phyloP scores from a whole-genome alignment of 106 monocot genomes.

The Triglochin maritima region DNA sequence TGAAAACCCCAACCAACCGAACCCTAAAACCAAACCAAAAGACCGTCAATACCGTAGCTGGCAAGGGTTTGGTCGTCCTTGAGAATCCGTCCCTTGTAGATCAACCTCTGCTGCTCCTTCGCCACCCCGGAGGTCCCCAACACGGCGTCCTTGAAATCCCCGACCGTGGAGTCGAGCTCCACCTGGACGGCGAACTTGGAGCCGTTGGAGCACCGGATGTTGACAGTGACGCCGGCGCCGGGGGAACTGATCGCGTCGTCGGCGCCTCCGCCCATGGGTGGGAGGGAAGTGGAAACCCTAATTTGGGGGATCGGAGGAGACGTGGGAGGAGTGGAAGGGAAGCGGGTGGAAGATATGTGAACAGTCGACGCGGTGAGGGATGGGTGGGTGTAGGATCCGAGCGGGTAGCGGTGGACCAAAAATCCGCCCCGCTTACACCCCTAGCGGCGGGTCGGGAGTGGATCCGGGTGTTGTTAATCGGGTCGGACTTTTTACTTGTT shows the following conservation, averaged over 20 bases:
- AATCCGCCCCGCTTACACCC: too few relatives aligned
- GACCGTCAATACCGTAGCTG: slow-evolving; percentile 44
- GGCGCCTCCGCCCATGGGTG: too few relatives aligned
- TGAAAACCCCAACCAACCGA: too few relatives aligned
- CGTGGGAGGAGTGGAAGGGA: not conserved
- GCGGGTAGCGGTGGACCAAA: too few relatives aligned
- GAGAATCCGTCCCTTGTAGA: slow-evolving; percentile 85
- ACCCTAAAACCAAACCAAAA: too few relatives aligned
- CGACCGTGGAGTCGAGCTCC: slow-evolving; percentile 38
- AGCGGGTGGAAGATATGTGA: too few relatives aligned
- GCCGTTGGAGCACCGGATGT: slow-evolving; percentile 76
- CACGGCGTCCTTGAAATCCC: slow-evolving; percentile 37
- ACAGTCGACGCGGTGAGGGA: too few relatives aligned
- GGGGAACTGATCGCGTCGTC: not conserved
- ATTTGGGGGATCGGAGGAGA: not conserved
- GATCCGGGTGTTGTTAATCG: too few relatives aligned
- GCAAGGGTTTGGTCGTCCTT: slow-evolving; percentile 82
- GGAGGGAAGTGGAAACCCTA: not conserved
- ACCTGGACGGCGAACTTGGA: slow-evolving; percentile 59
- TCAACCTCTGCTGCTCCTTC: slow-evolving; percentile 64
- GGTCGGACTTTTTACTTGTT: too few relatives aligned
- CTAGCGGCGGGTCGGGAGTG: too few relatives aligned
- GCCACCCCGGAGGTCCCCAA: slow-evolving; percentile 44
- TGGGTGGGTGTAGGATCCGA: too few relatives aligned
- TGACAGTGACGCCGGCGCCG: slow-evolving; percentile 25